A percentile compares a stretch with the other conserved stretches of the same genome.
phyloP scores from a whole-genome alignment of 768 basidiomycete genomes.

The Psilocybe subaeruginosa region DNA sequence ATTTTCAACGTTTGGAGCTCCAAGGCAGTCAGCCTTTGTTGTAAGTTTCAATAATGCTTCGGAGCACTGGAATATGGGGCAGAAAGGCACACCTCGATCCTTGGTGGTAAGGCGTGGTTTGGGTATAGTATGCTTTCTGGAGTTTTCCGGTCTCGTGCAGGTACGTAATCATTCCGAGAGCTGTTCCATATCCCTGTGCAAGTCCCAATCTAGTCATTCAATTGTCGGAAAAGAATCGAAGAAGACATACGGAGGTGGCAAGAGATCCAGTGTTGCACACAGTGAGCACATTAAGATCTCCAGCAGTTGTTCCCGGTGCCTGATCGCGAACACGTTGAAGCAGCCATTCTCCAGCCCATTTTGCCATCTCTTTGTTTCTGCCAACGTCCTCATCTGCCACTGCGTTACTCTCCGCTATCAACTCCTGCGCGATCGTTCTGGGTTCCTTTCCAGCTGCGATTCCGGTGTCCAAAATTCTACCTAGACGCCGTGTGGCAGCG shows the following conservation, averaged over 20 bases:
- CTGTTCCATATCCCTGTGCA: conserved; percentile 89
- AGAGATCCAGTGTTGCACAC: conserved; percentile 98
- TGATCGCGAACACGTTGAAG: conserved; percentile 46
- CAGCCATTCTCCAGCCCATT: conserved; percentile 87
- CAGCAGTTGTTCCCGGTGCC: conserved; percentile 25
- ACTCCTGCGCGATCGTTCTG: conserved; percentile 51
- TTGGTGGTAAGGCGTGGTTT: conserved; percentile 94
- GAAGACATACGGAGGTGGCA: conserved; percentile 79
- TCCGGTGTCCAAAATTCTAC: conserved; percentile 46
- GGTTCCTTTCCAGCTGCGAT: conserved; percentile 46
- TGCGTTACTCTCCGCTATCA: conserved; percentile 71
- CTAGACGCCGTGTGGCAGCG: conserved; percentile 78
- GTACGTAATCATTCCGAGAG: conserved; percentile 90
- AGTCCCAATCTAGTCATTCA: not conserved
- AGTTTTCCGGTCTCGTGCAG: conserved; percentile 81
- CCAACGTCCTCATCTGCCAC: conserved; percentile 90
- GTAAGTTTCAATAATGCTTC: not conserved
- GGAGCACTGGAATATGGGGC: not conserved
- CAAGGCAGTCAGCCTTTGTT: conserved; percentile 77
- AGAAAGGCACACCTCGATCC: conserved; percentile 63
- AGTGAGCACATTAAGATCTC: conserved; percentile 79
- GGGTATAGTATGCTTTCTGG: conserved; percentile 87
- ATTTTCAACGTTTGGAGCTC: conserved; percentile 86
- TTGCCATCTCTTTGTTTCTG: conserved; percentile 84
- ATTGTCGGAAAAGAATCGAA: not conserved